These are phyloP conservation scores for Byssothecium circinans DNA, from an alignment of 2,329 filamentous ascomycete species.

Conservation along the genomic window DNA sequence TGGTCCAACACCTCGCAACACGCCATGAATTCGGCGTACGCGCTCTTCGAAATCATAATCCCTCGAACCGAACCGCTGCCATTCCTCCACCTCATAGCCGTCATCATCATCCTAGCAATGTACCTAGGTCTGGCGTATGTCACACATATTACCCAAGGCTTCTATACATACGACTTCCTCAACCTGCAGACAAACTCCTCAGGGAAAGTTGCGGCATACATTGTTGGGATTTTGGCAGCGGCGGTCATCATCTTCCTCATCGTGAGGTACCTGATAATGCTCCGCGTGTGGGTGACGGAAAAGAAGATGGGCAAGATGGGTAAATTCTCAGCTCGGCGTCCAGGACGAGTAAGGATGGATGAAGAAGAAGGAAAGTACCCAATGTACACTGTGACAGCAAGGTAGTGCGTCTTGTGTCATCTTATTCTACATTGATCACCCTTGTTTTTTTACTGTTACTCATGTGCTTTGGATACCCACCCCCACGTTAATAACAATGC, in stretches of 20 bases:
- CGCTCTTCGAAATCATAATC: conserved; percentile 73
- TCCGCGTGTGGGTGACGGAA: conserved; percentile 49
- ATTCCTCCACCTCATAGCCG: conserved; percentile 66
- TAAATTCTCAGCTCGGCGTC: conserved; percentile 29
- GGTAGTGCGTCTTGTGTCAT: conserved; percentile 10
- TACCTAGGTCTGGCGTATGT: conserved; percentile 77
- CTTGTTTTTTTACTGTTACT: conserved; percentile 6
- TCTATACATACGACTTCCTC: conserved; percentile 80
- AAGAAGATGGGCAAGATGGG: conserved; percentile 46
- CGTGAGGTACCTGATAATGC: conserved; percentile 44
- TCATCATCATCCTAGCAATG: conserved; percentile 69
- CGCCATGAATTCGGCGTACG: conserved; percentile 71
- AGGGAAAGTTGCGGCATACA: conserved; percentile 65
- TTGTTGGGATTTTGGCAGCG: conserved; percentile 52
- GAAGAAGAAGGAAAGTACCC: conserved; percentile 22
- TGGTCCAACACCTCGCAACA: conserved; percentile 73
- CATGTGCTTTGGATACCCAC: background rate
- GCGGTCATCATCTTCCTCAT: conserved; percentile 46
- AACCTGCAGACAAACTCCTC: conserved; percentile 55
- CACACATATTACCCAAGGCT: conserved; percentile 67
- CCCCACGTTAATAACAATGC: conserved; percentile 7
- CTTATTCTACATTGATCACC: background rate
- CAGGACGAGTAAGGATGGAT: conserved; percentile 5
- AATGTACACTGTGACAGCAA: conserved; percentile 21
- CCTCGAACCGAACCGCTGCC: conserved; percentile 65